phyloP scores from a whole-genome alignment of 192 early-diverging fungal species.

The Gryganskiella cystojenkinii region DNA sequence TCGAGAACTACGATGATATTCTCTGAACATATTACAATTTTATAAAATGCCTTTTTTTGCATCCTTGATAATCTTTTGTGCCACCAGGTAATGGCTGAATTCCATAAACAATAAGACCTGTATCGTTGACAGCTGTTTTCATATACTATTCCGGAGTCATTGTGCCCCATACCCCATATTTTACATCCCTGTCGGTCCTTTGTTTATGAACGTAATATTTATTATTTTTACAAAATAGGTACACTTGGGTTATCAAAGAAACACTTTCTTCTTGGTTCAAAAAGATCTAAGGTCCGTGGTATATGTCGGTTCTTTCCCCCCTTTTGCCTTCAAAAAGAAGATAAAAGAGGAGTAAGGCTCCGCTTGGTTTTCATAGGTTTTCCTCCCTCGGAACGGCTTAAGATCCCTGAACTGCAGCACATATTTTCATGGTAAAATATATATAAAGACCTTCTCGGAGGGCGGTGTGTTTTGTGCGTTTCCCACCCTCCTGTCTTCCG shows the following conservation, averaged over 20 bases:
- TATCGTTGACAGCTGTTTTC: too few species aligned
- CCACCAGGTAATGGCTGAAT: neutral
- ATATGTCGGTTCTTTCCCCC: neutral
- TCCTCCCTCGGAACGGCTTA: neutral
- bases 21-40: constrained; percentile 6
- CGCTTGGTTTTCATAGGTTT: too few species aligned
- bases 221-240: constrained; percentile 40
- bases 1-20: constrained; percentile 38
- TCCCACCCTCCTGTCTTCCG: constrained; percentile 38
- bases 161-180: too few species aligned
- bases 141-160: too few species aligned
- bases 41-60: neutral
- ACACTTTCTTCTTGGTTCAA: constrained; percentile 43
- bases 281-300: neutral
- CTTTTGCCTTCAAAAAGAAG: neutral
- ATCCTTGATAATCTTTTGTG: neutral
- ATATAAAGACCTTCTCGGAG: constrained; percentile 26
- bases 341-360: neutral
- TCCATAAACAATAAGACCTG: constrained; percentile 1
- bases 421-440: constrained; percentile 49
- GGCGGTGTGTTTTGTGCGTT: constrained; percentile 55
- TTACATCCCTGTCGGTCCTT: too few species aligned
- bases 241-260: constrained; percentile 31
- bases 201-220: constrained; percentile 2
- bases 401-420: constrained; percentile 33